Percentiles rank a stretch among this genome's conserved stretches.
phyloP scores from a whole-genome alignment of 2,329 filamentous ascomycete genomes.

The Verticillium isaacii region DNA sequence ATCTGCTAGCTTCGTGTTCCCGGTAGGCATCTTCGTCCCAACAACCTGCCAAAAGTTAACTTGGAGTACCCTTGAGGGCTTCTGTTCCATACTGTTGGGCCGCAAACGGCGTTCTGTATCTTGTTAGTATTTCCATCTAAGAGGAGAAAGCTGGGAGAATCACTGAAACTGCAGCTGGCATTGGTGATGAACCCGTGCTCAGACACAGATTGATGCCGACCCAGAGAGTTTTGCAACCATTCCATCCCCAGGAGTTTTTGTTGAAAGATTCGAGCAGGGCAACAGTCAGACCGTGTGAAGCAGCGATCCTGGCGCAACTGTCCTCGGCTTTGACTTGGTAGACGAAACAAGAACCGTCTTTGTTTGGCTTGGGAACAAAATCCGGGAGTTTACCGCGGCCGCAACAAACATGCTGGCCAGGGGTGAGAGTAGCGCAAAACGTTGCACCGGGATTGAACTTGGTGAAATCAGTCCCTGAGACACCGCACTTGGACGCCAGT shows the following conservation, averaged over 20 bases:
- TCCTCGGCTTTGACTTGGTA: constrained; percentile 26
- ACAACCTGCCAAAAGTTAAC: too few relatives aligned
- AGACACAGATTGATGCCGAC: constrained; percentile 25
- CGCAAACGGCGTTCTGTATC: constrained; percentile 23
- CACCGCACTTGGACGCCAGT: constrained; percentile 17
- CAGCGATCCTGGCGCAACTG: constrained; percentile 17
- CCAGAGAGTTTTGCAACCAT: constrained; percentile 22
- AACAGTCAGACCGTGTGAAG: constrained; percentile 26
- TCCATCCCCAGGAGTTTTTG: constrained; percentile 33
- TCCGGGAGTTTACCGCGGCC: constrained; percentile 26
- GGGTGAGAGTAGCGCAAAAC: constrained; percentile 19
- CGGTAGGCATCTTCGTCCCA: neutral
- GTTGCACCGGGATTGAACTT: constrained; percentile 18
- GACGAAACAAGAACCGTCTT: constrained; percentile 27
- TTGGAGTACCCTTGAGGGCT: too few relatives aligned
- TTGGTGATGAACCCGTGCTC: constrained; percentile 24
- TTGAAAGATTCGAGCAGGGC: constrained; percentile 31
- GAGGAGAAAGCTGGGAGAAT: too few relatives aligned
- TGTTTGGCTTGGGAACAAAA: constrained; percentile 24
- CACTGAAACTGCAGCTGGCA: constrained; percentile 21
- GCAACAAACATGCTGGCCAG: constrained; percentile 31
- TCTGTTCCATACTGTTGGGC: constrained; percentile 18
- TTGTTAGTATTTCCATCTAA: too few relatives aligned
- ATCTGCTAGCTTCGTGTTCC: neutral
- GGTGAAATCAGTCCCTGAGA: neutral